Percentiles rank a stretch among this genome's conserved stretches.
phyloP scores from a whole-genome alignment of 2,329 filamentous ascomycete species.

The Aspergillus piperis region DNA sequence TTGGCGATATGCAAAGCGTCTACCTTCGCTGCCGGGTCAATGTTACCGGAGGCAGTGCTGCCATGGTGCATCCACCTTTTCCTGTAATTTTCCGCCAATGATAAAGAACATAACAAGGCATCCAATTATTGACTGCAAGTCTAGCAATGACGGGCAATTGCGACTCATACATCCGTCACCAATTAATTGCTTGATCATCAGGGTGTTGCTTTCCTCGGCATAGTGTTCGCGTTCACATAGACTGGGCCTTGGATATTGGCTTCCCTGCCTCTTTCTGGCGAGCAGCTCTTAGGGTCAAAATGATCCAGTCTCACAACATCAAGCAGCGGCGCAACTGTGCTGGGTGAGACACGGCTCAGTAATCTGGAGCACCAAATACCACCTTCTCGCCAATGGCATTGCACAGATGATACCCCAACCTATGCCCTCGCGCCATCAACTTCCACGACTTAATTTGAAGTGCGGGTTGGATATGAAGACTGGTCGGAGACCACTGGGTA shows the following conservation, averaged over 20 bases:
- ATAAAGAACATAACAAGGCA: neutral
- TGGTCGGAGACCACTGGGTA: neutral
- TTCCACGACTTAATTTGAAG: neutral
- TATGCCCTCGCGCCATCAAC: neutral
- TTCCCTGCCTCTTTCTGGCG: neutral
- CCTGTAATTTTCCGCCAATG: neutral
- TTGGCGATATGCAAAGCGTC: neutral
- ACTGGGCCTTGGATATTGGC: too few species aligned
- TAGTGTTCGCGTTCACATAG: neutral
- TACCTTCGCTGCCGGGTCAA: neutral
- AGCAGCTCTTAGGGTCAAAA: neutral
- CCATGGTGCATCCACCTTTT: neutral
- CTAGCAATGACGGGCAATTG: too few species aligned
- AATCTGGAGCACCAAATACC: neutral
- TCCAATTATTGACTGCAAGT: too few species aligned
- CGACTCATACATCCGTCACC: neutral
- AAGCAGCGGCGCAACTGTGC: neutral
- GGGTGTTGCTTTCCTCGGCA: too few species aligned
- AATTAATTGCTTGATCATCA: neutral
- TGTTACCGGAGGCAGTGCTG: neutral
- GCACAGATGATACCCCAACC: neutral
- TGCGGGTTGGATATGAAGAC: neutral
- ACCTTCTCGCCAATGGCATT: neutral
- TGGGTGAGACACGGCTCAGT: neutral
- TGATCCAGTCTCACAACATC: neutral